phyloP scores from a whole-genome alignment of 495 filamentous ascomycete genomes.

The Tuber aestivum region DNA sequence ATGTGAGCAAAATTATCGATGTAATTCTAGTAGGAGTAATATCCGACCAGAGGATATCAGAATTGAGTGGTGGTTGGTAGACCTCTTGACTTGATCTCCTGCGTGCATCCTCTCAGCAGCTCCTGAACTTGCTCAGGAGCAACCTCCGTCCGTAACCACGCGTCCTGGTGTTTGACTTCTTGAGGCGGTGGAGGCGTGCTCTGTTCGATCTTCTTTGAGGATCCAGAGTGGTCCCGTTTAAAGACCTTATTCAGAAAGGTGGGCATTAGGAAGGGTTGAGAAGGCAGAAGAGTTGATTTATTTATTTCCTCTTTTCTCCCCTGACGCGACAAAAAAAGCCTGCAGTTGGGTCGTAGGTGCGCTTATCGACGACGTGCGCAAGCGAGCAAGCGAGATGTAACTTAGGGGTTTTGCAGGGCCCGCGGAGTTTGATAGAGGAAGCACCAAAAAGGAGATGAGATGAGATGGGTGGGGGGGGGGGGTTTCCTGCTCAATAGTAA shows the following conservation, averaged over 20 bases:
- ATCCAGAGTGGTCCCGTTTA: slow-evolving; percentile 30
- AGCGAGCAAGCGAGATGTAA: slow-evolving; percentile 37
- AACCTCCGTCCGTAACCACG: slow-evolving; percentile 79
- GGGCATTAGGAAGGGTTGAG: slow-evolving; percentile 36
- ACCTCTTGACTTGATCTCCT: slow-evolving; percentile 93
- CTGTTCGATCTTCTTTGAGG: slow-evolving; percentile 22
- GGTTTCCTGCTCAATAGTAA: slow-evolving; percentile 13
- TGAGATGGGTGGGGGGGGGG: slow-evolving; percentile 36
- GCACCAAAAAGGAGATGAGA: slow-evolving; percentile 37
- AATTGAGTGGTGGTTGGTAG: slow-evolving; percentile 43
- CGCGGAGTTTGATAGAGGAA: slow-evolving; percentile 15
- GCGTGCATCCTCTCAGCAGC: slow-evolving; percentile 72
- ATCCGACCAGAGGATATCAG: slow-evolving; percentile 4
- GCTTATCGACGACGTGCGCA: slow-evolving; percentile 37
- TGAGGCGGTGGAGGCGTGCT: slow-evolving; percentile 50
- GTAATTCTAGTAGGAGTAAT: slow-evolving; percentile 6
- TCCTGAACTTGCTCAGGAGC: slow-evolving; percentile 87
- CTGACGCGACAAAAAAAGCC: slow-evolving; percentile 37
- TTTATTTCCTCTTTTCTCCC: neutral
- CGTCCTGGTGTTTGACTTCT: slow-evolving; percentile 64
- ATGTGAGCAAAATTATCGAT: slow-evolving; percentile 24
- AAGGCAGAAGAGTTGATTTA: too few relatives aligned
- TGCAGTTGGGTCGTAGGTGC: slow-evolving; percentile 39
- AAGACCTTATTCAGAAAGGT: slow-evolving; percentile 42
- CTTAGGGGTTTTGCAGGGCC: slow-evolving; percentile 13